Percentiles rank a stretch among this genome's conserved stretches.
These are phyloP conservation scores for Phellopilus nigrolimitatus DNA, from an alignment of 1,284 basidiomycete genomes.

Conservation along the genomic window DNA sequence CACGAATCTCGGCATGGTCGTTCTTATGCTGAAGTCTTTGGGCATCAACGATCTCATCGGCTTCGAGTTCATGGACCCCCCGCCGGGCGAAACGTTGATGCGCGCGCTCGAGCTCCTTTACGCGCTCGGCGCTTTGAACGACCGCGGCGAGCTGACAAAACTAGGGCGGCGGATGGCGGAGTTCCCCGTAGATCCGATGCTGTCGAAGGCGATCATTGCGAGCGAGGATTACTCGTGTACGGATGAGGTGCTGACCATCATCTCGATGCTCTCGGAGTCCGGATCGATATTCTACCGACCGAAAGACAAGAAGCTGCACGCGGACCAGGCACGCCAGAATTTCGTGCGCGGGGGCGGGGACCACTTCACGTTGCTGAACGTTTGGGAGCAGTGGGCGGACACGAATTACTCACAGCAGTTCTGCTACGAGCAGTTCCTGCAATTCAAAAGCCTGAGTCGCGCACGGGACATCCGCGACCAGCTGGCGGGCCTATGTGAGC, in stretches of 20 bases:
- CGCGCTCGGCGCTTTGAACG: constrained; percentile 93
- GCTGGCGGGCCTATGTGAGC: constrained; percentile 90
- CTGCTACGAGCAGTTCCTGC: constrained; percentile 95
- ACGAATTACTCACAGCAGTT: constrained; percentile 93
- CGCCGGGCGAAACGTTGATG: constrained; percentile 98
- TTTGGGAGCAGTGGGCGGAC: constrained; percentile 99
- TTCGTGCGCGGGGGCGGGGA: constrained; percentile 96
- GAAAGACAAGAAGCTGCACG: constrained; percentile 95
- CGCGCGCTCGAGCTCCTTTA: constrained; percentile 91
- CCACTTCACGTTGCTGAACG: constrained; percentile 94
- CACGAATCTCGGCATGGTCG: constrained; percentile 96
- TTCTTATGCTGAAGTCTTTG: constrained; percentile 89
- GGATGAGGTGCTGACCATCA: constrained; percentile 95
- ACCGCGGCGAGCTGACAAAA: constrained; percentile 93
- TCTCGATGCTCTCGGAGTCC: constrained; percentile 96
- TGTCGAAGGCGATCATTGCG: constrained; percentile 94
- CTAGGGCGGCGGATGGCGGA: constrained; percentile 97
- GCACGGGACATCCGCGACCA: constrained; percentile 97
- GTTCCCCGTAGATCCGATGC: constrained; percentile 97
- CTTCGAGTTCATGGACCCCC: constrained; percentile 99
- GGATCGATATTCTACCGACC: constrained; percentile 94
- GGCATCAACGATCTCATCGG: constrained; percentile 98
- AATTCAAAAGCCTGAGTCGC: constrained; percentile 92
- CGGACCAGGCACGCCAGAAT: constrained; percentile 95
- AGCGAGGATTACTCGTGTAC: constrained; percentile 95